Percentiles rank a stretch among this genome's conserved stretches.
phyloP scores from a whole-genome alignment of 192 early-diverging fungal genomes.

The Umbelopsis vinacea region DNA sequence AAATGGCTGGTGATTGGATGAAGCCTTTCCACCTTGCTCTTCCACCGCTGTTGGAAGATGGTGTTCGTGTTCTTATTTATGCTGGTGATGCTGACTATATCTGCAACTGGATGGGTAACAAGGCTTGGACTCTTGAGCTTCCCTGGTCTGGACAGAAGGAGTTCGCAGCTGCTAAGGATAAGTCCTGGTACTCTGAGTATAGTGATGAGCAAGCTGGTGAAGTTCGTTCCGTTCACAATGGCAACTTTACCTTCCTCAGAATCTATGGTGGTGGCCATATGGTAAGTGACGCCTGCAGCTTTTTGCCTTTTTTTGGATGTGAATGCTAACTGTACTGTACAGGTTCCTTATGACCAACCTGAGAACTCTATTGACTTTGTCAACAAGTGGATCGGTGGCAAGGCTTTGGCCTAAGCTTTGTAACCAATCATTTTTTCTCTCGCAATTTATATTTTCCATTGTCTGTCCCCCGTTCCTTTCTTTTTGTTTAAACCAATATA shows the following conservation, averaged over 20 bases:
- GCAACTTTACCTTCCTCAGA: slow-evolving; percentile 83
- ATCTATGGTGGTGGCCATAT: slow-evolving; percentile 90
- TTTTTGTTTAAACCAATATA: neutral
- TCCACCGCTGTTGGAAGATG: slow-evolving; percentile 79
- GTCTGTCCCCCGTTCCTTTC: neutral
- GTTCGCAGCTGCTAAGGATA: slow-evolving; percentile 71
- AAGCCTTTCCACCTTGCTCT: slow-evolving; percentile 73
- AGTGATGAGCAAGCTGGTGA: slow-evolving; percentile 58
- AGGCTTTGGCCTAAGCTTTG: neutral
- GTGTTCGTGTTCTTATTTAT: slow-evolving; percentile 89
- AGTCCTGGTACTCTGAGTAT: slow-evolving; percentile 70
- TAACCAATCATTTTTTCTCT: too few species aligned
- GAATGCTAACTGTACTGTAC: neutral
- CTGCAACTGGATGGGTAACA: slow-evolving; percentile 71
- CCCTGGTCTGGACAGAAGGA: slow-evolving; percentile 80
- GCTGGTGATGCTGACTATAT: slow-evolving; percentile 62
- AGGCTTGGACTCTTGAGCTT: slow-evolving; percentile 88
- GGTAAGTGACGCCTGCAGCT: slow-evolving; percentile 40
- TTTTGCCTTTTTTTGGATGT: neutral
- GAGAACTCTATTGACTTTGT: slow-evolving; percentile 82
- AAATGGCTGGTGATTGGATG: slow-evolving; percentile 88
- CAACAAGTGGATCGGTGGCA: slow-evolving; percentile 74
- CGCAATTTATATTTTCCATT: too few species aligned
- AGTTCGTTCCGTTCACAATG: slow-evolving; percentile 60
- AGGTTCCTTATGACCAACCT: slow-evolving; percentile 91